Base-by-base conservation (phyloP, 805 yeast species). In the Metschnikowia kofuensis region DNA sequence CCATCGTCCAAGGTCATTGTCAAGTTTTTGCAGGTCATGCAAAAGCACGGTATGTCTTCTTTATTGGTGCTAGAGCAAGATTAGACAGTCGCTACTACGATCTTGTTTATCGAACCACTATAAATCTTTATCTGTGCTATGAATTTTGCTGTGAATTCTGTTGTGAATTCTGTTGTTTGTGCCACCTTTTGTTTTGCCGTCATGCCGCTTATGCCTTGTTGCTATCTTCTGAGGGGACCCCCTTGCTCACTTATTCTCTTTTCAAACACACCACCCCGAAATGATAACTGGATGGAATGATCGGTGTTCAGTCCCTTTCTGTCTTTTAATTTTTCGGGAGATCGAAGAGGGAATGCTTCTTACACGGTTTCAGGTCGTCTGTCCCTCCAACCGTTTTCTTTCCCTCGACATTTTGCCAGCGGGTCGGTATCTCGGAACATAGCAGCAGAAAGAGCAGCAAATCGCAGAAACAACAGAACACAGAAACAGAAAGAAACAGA, bases 231-330 rank as follows among this genome's bases (percentile, higher is more conserved):
- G 21, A 21, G 21, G 4, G 21, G 21, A 21, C 4, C 21, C 21
- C 2, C 21, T 3, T 21, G 21, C 21, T 21, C 4, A 2, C 21
- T 21, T 21, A 21, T 4, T 21, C 21, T 21, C 21, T 21, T 21
- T 21, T 21, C 21, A 21, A 21, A 21, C 21, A 3, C 21, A 21
- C 21, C 21, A 21, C 69, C 70, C 94, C 97, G 96, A 85, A 83
- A 84, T 88, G 95, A 90, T 91, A 90, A 91, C 97, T 91, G 90
- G 97, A 89, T 88, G 96, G 91, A 76, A 72, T 82, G 96, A 73
- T 80, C 87, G 85, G 87, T 72, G 69, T 70, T 75, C 84, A 74
- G 86, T 90, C 92, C 85, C 95, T 79, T 78, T 84, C 90, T 86
- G 97, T 89, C 96, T 84, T 91, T 89, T 90, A 90, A 89, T 81